Conservation (phyloP, 768 basidiomycete genomes). For the Kwoniella bestiolae region DNA sequence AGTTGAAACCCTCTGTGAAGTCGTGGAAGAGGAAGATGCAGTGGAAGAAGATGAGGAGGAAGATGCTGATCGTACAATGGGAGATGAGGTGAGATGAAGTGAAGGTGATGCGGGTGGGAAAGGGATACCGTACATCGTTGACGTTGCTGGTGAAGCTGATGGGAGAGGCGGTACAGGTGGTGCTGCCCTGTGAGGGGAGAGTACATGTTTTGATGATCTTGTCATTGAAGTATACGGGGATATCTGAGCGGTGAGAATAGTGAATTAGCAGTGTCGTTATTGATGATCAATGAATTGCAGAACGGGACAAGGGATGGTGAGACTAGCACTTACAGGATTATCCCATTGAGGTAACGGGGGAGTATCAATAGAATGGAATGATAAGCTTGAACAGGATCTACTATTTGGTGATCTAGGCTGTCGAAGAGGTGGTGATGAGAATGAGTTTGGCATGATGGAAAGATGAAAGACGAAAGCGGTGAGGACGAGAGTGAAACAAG, state of each 20-base stretch:
- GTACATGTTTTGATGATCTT: slow-evolving; percentile 18
- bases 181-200: slow-evolving; percentile 22
- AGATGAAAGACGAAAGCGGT: not conserved
- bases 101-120: slow-evolving; percentile 13
- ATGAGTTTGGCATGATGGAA: slow-evolving; percentile 18
- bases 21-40: slow-evolving; percentile 24
- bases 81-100: slow-evolving; percentile 11
- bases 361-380: not conserved
- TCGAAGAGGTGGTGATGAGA: slow-evolving; percentile 22
- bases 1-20: slow-evolving; percentile 29
- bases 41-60: slow-evolving; percentile 27
- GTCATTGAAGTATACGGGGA: slow-evolving; percentile 26
- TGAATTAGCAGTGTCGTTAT: not conserved
- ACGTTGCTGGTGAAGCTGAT: slow-evolving; percentile 4
- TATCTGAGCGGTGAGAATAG: slow-evolving; percentile 6
- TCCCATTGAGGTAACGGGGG: slow-evolving; percentile 23
- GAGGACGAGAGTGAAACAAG: not conserved
- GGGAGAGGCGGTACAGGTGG: slow-evolving; percentile 23
- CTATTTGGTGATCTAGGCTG: slow-evolving; percentile 16
- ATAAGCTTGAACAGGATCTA: slow-evolving; percentile 2
- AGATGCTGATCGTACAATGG: slow-evolving; percentile 18
- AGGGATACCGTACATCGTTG: not conserved
- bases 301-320: not conserved
- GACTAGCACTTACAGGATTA: slow-evolving; percentile 10
- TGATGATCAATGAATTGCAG: not conserved